Base-by-base conservation (phyloP, 768 basidiomycete species). In the Kwoniella mangroviensis region DNA sequence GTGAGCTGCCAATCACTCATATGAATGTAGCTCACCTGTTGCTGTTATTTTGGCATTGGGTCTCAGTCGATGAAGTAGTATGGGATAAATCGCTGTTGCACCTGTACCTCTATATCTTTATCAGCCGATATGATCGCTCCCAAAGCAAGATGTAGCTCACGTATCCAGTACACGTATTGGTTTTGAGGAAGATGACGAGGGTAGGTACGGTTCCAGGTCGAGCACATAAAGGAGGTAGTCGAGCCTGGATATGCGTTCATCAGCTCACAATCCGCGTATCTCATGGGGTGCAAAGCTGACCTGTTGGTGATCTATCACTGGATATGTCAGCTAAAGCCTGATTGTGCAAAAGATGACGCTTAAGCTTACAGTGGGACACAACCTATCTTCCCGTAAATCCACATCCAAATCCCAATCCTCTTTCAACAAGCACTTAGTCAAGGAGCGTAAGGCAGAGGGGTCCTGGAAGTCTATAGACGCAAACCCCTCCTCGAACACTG, bases 51-150 rank as follows among this genome's bases (percentile, higher is more conserved):
- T 2, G 4, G 75, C 71, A 4, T 52, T 54, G 15, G 79, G 74
- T 4, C 77, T 73, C 51, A 67, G 53, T n/a, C 49, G 28, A 45
- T 61, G 53, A 6, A 52, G 24, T 19, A 98, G 85, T 1, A 98
- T 85, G 0, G 95, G 90, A 73, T 97, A 98, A 65, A 98, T 93
- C 0, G 89, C 91, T 0, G 92, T 92, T 7, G 94, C 90, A 0
- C 96, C 96, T 9, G 94, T 96, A 22, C 96, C 96, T 49, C 93
- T 93, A 72, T 22, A 34, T 24, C 19, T 63, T 7, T 15, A 19
- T 51, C 22, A 52, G 43, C 52, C 24, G 28, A 40, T 41, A 34
- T 56, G 15, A 2, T 34, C 1, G 5, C 56, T 5, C 13, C 64
- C 34, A 56, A n/a, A 11, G 1, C 40, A 13, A 34, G 2, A 49